Evolutionary conservation across 768 basidiomycete genomes (phyloP).

Genomic region (Russula abietina): DNA sequence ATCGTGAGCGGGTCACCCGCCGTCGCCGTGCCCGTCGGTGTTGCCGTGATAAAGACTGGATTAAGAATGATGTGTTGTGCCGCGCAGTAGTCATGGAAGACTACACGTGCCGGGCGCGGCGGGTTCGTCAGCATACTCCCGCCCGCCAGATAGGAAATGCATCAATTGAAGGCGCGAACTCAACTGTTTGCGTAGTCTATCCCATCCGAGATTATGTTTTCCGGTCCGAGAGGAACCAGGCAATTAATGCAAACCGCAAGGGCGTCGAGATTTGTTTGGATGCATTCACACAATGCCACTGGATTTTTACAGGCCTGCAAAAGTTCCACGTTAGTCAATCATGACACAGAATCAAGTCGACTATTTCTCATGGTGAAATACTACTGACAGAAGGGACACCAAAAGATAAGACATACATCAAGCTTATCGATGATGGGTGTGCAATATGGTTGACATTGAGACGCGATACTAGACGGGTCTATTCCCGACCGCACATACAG

Average conservation of each 20-base stretch:
- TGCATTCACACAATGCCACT: conserved; percentile 9
- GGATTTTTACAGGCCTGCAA: neutral
- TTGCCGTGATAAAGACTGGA: neutral
- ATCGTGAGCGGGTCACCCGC: conserved; percentile 5
- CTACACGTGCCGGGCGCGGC: neutral
- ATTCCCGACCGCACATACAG: neutral
- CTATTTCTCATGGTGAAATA: neutral
- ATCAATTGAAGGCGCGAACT: neutral
- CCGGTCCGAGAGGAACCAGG: neutral
- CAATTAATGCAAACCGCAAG: conserved; percentile 4
- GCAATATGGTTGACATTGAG: conserved; percentile 5
- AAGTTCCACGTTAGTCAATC: neutral
- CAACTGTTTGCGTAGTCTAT: neutral
- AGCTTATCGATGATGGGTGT: conserved; percentile 2
- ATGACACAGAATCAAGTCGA: neutral
- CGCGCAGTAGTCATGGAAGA: neutral
- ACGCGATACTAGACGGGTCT: neutral
- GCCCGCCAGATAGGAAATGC: neutral
- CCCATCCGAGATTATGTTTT: neutral
- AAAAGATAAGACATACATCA: neutral
- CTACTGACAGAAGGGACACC: too few species aligned
- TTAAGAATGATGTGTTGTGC: neutral
- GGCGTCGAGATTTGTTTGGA: neutral
- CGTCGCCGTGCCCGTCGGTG: neutral
- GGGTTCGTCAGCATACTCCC: neutral